phyloP scores from a whole-genome alignment of 2,329 filamentous ascomycete species.

The Microcera coccophila region DNA sequence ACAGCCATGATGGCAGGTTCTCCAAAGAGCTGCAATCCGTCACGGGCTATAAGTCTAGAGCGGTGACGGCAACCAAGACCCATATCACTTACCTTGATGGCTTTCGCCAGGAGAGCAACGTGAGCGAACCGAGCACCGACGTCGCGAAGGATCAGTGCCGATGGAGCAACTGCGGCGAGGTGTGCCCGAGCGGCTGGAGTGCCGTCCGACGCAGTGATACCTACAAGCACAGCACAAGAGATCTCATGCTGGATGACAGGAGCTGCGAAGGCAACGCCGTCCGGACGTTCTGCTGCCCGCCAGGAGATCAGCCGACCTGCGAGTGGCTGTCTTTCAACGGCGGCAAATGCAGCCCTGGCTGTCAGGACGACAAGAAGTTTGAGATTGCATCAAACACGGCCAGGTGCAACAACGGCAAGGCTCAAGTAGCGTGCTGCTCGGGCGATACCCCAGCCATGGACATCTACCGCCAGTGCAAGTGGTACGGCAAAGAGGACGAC shows the following conservation, averaged over 20 bases:
- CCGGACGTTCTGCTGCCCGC: conserved; percentile 9
- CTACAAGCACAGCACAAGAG: conserved; percentile 1
- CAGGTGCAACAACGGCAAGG: conserved; percentile 5
- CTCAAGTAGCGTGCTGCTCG: conserved; percentile 8
- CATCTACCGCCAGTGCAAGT: conserved; percentile 7
- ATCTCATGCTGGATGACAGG: conserved; percentile 8
- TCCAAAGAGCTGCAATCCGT: conserved; percentile 3
- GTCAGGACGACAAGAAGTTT: conserved; percentile 2
- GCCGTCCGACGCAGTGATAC: conserved; percentile 3
- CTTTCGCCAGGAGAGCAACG: too few relatives aligned
- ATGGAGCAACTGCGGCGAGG: conserved; percentile 11
- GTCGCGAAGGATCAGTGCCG: conserved; percentile 8
- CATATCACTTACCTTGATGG: too few relatives aligned
- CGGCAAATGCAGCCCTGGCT: conserved; percentile 3
- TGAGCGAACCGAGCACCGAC: too few relatives aligned
- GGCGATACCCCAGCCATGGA: conserved; percentile 7
- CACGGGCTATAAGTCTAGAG: not conserved
- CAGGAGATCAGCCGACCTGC: conserved; percentile 3
- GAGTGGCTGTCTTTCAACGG: conserved; percentile 7
- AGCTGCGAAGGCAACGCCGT: conserved; percentile 6
- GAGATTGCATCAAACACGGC: conserved; percentile 9
- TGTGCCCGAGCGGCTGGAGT: conserved; percentile 8
- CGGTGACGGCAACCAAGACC: too few relatives aligned
- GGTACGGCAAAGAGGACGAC: conserved; percentile 4
- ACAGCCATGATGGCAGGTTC: conserved; percentile 4